phyloP scores from a whole-genome alignment of 139 green algal species.

The Chlorella sp. region DNA sequence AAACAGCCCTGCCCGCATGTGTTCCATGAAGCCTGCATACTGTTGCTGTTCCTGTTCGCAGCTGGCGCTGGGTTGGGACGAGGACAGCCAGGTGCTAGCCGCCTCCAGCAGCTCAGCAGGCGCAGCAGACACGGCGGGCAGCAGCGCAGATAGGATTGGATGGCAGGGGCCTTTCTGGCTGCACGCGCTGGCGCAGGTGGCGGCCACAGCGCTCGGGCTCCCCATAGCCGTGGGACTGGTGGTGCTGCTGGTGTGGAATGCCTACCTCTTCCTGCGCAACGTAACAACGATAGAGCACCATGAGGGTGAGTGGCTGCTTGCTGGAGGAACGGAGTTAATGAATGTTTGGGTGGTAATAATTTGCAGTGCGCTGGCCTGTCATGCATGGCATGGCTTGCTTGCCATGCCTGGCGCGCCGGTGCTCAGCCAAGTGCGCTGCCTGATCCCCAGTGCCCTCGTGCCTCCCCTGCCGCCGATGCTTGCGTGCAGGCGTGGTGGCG shows the following conservation, averaged over 20 bases:
- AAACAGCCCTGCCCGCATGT: background rate
- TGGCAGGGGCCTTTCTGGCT: conserved; percentile 31
- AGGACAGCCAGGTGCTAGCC: background rate
- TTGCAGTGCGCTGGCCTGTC: too few relatives aligned
- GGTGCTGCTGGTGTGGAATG: conserved; percentile 83
- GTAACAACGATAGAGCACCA: conserved; percentile 90
- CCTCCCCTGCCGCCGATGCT: too few relatives aligned
- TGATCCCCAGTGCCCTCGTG: too few relatives aligned
- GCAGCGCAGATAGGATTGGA: background rate
- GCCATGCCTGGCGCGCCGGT: background rate
- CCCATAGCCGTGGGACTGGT: conserved; percentile 62
- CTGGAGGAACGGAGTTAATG: background rate
- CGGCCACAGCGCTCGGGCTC: conserved; percentile 55
- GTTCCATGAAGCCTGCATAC: background rate
- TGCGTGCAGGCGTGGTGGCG: conserved; percentile 13
- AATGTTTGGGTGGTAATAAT: too few relatives aligned
- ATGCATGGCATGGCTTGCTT: background rate
- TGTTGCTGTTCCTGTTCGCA: background rate
- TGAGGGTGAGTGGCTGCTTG: conserved; percentile 45
- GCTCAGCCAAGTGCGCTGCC: too few relatives aligned
- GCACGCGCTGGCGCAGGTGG: conserved; percentile 55
- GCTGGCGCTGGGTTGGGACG: conserved; percentile 35
- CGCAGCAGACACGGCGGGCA: background rate
- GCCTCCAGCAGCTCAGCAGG: background rate
- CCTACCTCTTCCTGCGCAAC: conserved; percentile 74